A percentile compares a stretch with the other conserved stretches of the same genome.
phyloP scores from a whole-genome alignment of 768 basidiomycete species.

The Mycena albidolilacea region DNA sequence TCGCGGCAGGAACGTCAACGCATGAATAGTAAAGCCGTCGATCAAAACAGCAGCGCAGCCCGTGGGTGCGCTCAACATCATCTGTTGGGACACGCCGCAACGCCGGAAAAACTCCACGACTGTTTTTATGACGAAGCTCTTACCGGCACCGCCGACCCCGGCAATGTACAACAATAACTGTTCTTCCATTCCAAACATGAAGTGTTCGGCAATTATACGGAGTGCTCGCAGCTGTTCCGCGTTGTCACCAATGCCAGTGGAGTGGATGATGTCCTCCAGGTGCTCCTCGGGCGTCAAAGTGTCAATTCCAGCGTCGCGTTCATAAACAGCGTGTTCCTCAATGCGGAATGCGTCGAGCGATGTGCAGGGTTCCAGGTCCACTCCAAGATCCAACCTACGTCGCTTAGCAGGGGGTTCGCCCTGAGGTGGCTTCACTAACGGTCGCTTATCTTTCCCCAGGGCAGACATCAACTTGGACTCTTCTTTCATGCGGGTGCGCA shows the following conservation, averaged over 20 bases:
- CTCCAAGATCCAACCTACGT: no score
- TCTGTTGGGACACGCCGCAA: neutral
- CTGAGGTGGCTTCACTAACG: no score
- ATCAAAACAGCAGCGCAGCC: neutral
- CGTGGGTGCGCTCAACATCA: neutral
- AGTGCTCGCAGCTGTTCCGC: neutral
- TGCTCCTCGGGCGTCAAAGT: no score
- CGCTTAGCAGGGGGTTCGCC: no score
- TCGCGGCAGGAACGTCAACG: no score
- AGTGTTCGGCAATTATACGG: constrained; percentile 15
- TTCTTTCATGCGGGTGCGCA: no score
- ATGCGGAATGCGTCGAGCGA: no score
- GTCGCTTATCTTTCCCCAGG: no score
- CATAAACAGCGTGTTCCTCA: no score
- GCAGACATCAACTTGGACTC: no score
- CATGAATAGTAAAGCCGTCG: no score
- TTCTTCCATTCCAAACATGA: constrained; percentile 7
- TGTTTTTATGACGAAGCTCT: constrained; percentile 1
- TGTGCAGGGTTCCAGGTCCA: no score
- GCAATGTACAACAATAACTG: constrained; percentile 13
- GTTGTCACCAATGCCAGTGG: neutral
- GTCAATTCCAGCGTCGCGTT: neutral
- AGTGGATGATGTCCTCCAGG: neutral
- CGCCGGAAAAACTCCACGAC: constrained; percentile 12
- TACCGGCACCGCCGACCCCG: neutral